Conservation (phyloP, 1,139 yeast species). For the Suhomyces yuchorum region DNA sequence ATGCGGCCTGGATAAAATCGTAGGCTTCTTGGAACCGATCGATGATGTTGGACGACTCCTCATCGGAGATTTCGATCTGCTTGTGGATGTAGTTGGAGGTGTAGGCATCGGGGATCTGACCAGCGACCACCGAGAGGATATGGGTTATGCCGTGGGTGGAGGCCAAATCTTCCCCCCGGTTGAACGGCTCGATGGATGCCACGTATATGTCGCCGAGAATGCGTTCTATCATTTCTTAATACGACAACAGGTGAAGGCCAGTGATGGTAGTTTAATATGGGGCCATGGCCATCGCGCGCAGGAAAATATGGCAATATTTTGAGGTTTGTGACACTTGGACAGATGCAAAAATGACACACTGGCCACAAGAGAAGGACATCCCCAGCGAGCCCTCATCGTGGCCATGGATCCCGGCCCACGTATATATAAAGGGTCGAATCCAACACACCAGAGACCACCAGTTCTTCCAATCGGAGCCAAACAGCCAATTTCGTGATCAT, state of each 20-base stretch:
- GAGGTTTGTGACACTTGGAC: slow-evolving; percentile 7
- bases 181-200: slow-evolving; percentile 60
- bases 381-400: too few relatives aligned
- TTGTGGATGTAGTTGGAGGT: slow-evolving; percentile 53
- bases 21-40: slow-evolving; percentile 62
- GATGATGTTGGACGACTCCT: slow-evolving; percentile 60
- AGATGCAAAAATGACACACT: not conserved
- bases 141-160: slow-evolving; percentile 58
- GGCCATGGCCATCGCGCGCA: not conserved
- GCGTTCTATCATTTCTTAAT: slow-evolving; percentile 34
- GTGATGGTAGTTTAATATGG: not conserved
- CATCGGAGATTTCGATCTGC: slow-evolving; percentile 74
- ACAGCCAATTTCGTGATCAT: not conserved
- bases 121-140: slow-evolving; percentile 68
- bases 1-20: slow-evolving; percentile 65
- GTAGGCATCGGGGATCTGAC: slow-evolving; percentile 57
- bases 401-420: too few relatives aligned
- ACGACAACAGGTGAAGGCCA: not conserved
- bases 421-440: too few relatives aligned
- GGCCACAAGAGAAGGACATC: too few relatives aligned
- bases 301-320: not conserved
- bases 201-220: slow-evolving; percentile 67
- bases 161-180: slow-evolving; percentile 43
- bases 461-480: not conserved
- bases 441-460: too few relatives aligned